These are phyloP conservation scores for Plasmodium relictum DNA, from an alignment of 169 alveolate species.

Conservation along the genomic window DNA sequence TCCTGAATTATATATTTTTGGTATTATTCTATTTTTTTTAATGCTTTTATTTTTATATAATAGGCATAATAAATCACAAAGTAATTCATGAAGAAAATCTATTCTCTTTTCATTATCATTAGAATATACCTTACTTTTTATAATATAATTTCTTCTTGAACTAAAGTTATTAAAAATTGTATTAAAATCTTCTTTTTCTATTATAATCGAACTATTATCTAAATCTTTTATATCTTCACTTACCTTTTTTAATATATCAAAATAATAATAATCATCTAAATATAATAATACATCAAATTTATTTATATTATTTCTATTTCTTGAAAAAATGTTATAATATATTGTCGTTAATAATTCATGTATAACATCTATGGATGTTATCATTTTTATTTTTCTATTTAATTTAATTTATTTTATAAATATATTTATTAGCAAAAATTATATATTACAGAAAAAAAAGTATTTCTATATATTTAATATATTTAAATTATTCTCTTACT, in stretches of 20 bases:
- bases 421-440: no score
- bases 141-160: slow-evolving; percentile 25
- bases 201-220: slow-evolving; percentile 3
- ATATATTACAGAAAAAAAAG: no score
- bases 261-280: slow-evolving; percentile 52
- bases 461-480: no score
- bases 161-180: slow-evolving; percentile 25
- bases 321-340: slow-evolving; percentile 31
- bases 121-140: slow-evolving; percentile 26
- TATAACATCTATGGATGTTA: slow-evolving; percentile 41
- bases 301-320: slow-evolving; percentile 31
- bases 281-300: slow-evolving; percentile 55
- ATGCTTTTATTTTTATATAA: slow-evolving; percentile 1
- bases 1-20: slow-evolving; percentile 4
- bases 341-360: slow-evolving; percentile 68
- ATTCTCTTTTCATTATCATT: slow-evolving; percentile 41
- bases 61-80: slow-evolving; percentile 42
- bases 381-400: slow-evolving; percentile 19
- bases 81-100: slow-evolving; percentile 55
- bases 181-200: slow-evolving; percentile 20
- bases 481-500: no score
- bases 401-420: no score
- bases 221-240: slow-evolving; percentile 65
- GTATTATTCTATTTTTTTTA: slow-evolving; percentile 7
- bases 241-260: slow-evolving; percentile 22